These are phyloP conservation scores for Peniophora sp. DNA, from an alignment of 1,284 basidiomycete species.

Conservation along the genomic window DNA sequence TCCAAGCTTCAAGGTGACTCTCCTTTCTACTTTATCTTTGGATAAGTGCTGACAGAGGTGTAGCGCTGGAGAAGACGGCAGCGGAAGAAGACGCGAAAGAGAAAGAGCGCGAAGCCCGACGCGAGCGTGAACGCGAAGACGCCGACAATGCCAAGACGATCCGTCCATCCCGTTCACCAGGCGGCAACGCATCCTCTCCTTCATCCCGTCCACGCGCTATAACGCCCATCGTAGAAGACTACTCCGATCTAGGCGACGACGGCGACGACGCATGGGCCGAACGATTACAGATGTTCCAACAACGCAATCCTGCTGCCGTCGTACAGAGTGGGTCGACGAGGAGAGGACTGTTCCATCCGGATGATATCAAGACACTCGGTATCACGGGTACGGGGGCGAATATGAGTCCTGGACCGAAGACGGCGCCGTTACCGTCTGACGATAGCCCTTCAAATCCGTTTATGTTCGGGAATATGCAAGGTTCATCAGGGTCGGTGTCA, in stretches of 20 bases:
- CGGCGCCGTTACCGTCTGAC: slow-evolving; percentile 55
- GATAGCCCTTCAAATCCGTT: slow-evolving; percentile 28
- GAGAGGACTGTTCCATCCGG: slow-evolving; percentile 77
- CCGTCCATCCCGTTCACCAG: slow-evolving; percentile 56
- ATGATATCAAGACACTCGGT: slow-evolving; percentile 75
- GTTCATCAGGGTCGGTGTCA: no score
- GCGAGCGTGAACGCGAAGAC: slow-evolving; percentile 42
- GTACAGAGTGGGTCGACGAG: no score
- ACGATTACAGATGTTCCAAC: slow-evolving; percentile 79
- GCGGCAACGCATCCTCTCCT: slow-evolving; percentile 39
- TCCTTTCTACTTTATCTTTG: neutral
- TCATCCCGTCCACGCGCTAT: slow-evolving; percentile 54
- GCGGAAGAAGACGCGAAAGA: slow-evolving; percentile 33
- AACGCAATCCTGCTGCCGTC: no score
- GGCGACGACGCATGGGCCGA: slow-evolving; percentile 57
- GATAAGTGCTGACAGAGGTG: neutral
- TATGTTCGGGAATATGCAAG: no score
- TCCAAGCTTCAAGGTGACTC: slow-evolving; percentile 70
- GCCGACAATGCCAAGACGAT: slow-evolving; percentile 77
- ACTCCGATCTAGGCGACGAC: slow-evolving; percentile 82
- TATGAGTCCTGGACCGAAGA: slow-evolving; percentile 46
- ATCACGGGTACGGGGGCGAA: no score
- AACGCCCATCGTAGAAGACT: slow-evolving; percentile 75
- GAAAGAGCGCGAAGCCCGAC: neutral
- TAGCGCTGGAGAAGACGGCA: slow-evolving; percentile 55